phyloP scores from a whole-genome alignment of 2,329 filamentous ascomycete genomes.

The Verruconis gallopava region DNA sequence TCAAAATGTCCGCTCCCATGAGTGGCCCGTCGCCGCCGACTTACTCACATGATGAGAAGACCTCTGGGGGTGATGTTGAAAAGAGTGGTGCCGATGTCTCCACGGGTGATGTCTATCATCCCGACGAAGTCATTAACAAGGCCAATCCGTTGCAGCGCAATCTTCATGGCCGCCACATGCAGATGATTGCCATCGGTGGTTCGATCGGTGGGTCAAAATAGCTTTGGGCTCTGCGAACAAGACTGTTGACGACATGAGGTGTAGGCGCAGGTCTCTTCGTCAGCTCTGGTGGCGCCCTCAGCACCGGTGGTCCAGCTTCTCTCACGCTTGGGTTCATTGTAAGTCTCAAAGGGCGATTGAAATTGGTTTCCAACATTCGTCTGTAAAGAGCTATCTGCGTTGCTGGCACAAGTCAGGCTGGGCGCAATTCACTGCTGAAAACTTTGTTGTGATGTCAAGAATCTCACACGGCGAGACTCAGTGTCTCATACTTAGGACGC shows the following conservation, averaged over 20 bases:
- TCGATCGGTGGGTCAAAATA: too few species aligned
- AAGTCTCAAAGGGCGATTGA: too few species aligned
- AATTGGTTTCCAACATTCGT: too few species aligned
- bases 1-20: too few species aligned
- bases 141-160: conserved; percentile 15
- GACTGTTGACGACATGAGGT: too few species aligned
- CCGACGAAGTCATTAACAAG: conserved; percentile 2
- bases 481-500: conserved; percentile 1
- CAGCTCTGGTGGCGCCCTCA: conserved; percentile 19
- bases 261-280: conserved; percentile 29
- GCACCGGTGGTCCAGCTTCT: conserved; percentile 9
- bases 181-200: conserved; percentile 47
- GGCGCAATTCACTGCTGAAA: too few species aligned
- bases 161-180: conserved; percentile 45
- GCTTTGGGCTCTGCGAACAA: too few species aligned
- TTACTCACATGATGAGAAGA: too few species aligned
- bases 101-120: neutral
- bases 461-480: neutral
- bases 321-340: conserved; percentile 35
- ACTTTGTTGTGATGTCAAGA: too few species aligned
- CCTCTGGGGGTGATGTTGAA: neutral
- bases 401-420: too few species aligned
- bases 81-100: conserved; percentile 1
- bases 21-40: too few species aligned
- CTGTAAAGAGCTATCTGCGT: too few species aligned